Evolutionary conservation across 306 rosid species (phyloP).

Genomic region (Acacia acuminata): DNA sequence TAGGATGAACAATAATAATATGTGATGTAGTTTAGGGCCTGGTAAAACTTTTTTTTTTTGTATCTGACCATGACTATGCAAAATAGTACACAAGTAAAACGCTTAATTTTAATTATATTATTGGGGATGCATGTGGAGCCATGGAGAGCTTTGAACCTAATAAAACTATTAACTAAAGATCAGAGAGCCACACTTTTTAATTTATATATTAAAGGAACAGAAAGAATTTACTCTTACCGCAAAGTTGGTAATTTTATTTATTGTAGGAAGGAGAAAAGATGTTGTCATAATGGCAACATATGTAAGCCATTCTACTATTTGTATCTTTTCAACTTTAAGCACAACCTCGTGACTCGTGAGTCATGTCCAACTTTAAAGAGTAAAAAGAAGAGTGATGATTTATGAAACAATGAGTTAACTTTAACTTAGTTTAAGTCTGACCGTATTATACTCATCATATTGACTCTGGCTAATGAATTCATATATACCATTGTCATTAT

Average conservation of each 20-base stretch:
- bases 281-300: conserved; percentile 47
- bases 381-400: background rate
- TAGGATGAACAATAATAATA: too few relatives aligned
- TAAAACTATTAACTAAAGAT: too few relatives aligned
- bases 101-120: too few relatives aligned
- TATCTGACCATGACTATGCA: too few relatives aligned
- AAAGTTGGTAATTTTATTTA: background rate
- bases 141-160: too few relatives aligned
- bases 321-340: conserved; percentile 5
- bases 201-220: background rate
- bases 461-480: background rate
- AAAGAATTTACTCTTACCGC: background rate
- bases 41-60: too few relatives aligned
- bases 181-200: too few relatives aligned
- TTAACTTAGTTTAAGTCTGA: background rate
- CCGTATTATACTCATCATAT: background rate
- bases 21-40: too few relatives aligned
- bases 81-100: too few relatives aligned
- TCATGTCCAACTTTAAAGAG: background rate
- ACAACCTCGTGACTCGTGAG: background rate
- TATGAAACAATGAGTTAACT: background rate
- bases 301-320: background rate
- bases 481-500: background rate
- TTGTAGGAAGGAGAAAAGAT: background rate
- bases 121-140: too few relatives aligned